Evolutionary conservation across 1,284 basidiomycete genomes (phyloP).

Genomic region (Megacollybia platyphylla): DNA sequence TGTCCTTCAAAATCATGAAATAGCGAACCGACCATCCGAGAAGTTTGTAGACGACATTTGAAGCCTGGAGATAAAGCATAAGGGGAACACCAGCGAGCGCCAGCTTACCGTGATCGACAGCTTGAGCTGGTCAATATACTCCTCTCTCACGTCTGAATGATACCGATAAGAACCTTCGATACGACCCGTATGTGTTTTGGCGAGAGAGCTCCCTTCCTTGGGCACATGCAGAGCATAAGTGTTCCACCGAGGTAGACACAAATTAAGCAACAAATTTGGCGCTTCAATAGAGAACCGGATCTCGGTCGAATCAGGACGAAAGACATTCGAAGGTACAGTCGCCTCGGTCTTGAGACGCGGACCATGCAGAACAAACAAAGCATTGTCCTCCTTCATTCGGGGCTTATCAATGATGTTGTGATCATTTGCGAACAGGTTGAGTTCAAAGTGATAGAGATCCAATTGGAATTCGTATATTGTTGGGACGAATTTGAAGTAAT

Average conservation of each 20-base stretch:
- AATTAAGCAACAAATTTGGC: conserved; percentile 40
- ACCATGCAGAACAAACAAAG: conserved; percentile 60
- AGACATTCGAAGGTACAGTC: conserved; percentile 59
- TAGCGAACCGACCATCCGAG: conserved; percentile 83
- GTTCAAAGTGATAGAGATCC: conserved; percentile 59
- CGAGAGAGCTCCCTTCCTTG: conserved; percentile 42
- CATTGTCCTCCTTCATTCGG: conserved; percentile 67
- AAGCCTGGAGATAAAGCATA: conserved; percentile 20
- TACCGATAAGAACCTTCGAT: conserved; percentile 69
- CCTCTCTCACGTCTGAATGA: conserved; percentile 51
- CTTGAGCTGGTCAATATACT: conserved; percentile 69
- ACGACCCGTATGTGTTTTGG: conserved; percentile 42
- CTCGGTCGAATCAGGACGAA: conserved; percentile 56
- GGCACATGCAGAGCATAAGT: conserved; percentile 66
- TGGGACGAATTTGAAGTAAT: conserved; percentile 76
- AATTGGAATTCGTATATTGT: conserved; percentile 65
- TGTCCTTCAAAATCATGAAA: conserved; percentile 79
- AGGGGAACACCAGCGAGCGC: conserved; percentile 2
- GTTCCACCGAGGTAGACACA: conserved; percentile 81
- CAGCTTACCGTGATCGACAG: conserved; percentile 51
- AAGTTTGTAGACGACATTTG: conserved; percentile 51
- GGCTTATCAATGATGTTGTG: conserved; percentile 93
- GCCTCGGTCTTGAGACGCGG: conserved; percentile 36
- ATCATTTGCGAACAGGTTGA: conserved; percentile 85
- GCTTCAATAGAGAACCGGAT: conserved; percentile 58